Evolutionary conservation across 2,329 filamentous ascomycete genomes (phyloP).

Genomic region (Cadophora sp.): DNA sequence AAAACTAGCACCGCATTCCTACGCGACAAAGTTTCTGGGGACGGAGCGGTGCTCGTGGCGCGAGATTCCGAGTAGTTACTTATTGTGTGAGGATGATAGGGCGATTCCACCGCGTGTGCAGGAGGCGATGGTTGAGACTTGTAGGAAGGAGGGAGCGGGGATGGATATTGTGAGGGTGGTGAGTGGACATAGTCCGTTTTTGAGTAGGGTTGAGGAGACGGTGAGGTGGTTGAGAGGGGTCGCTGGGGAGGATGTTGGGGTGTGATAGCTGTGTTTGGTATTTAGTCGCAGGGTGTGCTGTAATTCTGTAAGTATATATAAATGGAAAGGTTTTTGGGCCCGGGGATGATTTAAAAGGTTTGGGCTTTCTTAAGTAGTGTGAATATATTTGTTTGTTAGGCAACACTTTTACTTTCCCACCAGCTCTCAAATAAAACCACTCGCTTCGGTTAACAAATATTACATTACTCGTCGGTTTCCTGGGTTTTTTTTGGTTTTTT

Average conservation of each 20-base stretch:
- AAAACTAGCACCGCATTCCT: constrained; percentile 25
- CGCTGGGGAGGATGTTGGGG: constrained; percentile 9
- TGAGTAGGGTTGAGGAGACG: constrained; percentile 18
- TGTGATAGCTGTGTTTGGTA: background rate
- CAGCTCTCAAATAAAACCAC: no score
- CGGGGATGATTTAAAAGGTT: no score
- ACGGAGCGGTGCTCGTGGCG: constrained; percentile 19
- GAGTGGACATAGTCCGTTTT: constrained; percentile 26
- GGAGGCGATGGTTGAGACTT: constrained; percentile 25
- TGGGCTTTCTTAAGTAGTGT: no score
- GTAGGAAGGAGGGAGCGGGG: constrained; percentile 20
- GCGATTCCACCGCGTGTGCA: constrained; percentile 24
- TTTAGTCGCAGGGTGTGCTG: no score
- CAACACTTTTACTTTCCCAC: no score
- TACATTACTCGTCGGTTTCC: no score
- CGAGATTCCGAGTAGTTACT: constrained; percentile 24
- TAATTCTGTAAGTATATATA: no score
- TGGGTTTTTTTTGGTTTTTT: no score
- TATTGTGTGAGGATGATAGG: constrained; percentile 30
- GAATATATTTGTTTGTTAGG: no score
- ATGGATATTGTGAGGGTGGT: constrained; percentile 19
- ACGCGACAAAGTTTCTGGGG: constrained; percentile 17
- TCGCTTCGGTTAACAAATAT: no score
- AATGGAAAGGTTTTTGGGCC: no score
- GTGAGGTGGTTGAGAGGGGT: constrained; percentile 5